phyloP scores from a whole-genome alignment of 805 yeast genomes.

The Wickerhamiella shivajii region DNA sequence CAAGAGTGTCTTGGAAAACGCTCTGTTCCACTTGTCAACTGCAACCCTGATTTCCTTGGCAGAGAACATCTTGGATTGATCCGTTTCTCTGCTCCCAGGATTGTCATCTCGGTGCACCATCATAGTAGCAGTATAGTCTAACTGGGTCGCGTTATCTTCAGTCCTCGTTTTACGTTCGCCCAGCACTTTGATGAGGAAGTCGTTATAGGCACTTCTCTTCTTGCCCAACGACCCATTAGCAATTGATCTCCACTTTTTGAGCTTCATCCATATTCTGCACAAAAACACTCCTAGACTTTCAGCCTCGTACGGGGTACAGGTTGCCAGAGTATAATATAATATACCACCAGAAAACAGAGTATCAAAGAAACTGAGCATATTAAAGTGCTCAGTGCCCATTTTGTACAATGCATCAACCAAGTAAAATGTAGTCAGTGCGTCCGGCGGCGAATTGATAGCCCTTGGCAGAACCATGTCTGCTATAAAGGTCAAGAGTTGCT shows the following conservation, averaged over 20 bases:
- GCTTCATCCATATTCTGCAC: conserved; percentile 16
- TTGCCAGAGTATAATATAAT: conserved; percentile 44
- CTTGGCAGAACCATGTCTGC: conserved; percentile 64
- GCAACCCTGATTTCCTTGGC: conserved; percentile 22
- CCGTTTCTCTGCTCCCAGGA: conserved; percentile 5
- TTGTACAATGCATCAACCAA: conserved; percentile 45
- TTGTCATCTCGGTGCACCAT: conserved; percentile 6
- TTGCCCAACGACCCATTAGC: background rate
- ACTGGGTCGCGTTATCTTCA: too few relatives aligned
- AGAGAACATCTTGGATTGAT: conserved; percentile 14
- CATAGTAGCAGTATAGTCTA: conserved; percentile 9
- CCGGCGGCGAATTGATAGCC: conserved; percentile 62
- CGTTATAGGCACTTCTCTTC: background rate
- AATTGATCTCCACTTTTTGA: background rate
- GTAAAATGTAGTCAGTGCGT: conserved; percentile 67
- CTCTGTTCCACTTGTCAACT: background rate
- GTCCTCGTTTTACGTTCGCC: too few relatives aligned
- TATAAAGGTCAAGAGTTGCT: conserved; percentile 27
- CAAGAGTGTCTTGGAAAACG: conserved; percentile 32
- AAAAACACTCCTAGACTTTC: conserved; percentile 71
- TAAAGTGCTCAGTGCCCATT: conserved; percentile 29
- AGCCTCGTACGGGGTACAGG: conserved; percentile 63
- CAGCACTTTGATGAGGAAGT: conserved; percentile 16
- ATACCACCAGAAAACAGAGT: conserved; percentile 35
- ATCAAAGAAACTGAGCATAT: conserved; percentile 30